A percentile compares a stretch with the other conserved stretches of the same genome.
phyloP scores from a whole-genome alignment of 352 stramenopile species.

The Phytopythium oedochilum region DNA sequence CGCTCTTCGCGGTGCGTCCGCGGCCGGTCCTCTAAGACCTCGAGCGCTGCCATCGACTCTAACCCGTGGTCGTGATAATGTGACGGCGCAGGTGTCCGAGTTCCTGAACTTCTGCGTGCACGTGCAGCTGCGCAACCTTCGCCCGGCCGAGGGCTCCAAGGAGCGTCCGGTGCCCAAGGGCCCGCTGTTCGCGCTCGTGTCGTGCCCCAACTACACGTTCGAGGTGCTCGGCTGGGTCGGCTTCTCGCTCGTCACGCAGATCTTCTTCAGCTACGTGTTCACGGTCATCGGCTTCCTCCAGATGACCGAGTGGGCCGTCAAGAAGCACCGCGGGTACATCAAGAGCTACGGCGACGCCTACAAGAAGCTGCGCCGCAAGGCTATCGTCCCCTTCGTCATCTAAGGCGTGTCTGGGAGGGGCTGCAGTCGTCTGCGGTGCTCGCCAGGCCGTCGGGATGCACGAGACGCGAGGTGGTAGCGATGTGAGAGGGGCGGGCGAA shows the following conservation, averaged over 20 bases:
- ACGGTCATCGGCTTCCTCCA: conserved; percentile 81
- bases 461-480: no score
- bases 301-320: conserved; percentile 88
- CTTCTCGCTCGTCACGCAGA: conserved; percentile 85
- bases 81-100: conserved; percentile 48
- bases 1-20: conserved; percentile 33
- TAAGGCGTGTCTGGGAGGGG: no score
- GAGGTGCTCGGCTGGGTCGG: conserved; percentile 88
- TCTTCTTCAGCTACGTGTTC: conserved; percentile 81
- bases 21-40: no score
- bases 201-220: conserved; percentile 91
- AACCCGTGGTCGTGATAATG: not conserved
- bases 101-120: conserved; percentile 83
- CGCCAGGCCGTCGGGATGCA: no score
- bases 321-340: conserved; percentile 87
- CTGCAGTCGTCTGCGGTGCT: not conserved
- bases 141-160: conserved; percentile 70
- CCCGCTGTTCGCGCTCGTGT: conserved; percentile 78
- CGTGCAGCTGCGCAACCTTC: conserved; percentile 79
- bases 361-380: conserved; percentile 83
- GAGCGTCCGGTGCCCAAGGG: conserved; percentile 64
- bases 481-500: no score
- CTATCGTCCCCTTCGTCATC: conserved; percentile 81
- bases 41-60: no score
- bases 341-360: conserved; percentile 86